Percentiles rank a stretch among this genome's conserved stretches.
Evolutionary conservation across 768 basidiomycete species (phyloP).

Genomic region (Macrolepiota albuminosa): DNA sequence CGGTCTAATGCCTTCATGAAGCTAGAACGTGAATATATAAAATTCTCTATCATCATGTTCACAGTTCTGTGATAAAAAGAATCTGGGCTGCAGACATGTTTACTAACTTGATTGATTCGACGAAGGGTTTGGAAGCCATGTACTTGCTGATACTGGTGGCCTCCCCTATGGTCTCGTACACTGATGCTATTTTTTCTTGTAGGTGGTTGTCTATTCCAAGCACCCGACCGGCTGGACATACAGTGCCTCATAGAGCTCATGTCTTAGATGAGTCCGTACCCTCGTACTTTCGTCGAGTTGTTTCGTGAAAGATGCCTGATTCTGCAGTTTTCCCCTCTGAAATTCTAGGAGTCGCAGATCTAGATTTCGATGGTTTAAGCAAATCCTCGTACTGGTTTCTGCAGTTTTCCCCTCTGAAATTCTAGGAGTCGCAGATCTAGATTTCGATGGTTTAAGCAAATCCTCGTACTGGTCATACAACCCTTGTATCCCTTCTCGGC

Average conservation of each 20-base stretch:
- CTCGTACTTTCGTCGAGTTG: background rate
- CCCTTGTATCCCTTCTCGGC: background rate
- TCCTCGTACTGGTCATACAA: too few species aligned
- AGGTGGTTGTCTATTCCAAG: background rate
- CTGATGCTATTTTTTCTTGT: background rate
- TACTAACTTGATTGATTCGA: background rate
- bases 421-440: background rate
- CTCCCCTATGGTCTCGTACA: background rate
- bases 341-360: background rate
- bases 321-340: background rate
- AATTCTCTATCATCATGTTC: background rate
- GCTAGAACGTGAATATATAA: too few species aligned
- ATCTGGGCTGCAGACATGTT: background rate
- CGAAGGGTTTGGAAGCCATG: background rate
- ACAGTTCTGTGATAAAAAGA: background rate
- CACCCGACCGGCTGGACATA: background rate
- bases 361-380: background rate
- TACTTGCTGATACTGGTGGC: background rate
- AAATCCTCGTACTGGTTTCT: too few species aligned
- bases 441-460: background rate
- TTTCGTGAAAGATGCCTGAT: constrained; percentile 24
- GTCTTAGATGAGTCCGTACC: background rate
- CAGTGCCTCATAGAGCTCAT: background rate
- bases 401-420: background rate
- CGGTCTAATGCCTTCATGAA: background rate